A percentile compares a stretch with the other conserved stretches of the same genome.
These are phyloP conservation scores for Penicillium frequentans DNA, from an alignment of 2,329 filamentous ascomycete species.

Conservation along the genomic window DNA sequence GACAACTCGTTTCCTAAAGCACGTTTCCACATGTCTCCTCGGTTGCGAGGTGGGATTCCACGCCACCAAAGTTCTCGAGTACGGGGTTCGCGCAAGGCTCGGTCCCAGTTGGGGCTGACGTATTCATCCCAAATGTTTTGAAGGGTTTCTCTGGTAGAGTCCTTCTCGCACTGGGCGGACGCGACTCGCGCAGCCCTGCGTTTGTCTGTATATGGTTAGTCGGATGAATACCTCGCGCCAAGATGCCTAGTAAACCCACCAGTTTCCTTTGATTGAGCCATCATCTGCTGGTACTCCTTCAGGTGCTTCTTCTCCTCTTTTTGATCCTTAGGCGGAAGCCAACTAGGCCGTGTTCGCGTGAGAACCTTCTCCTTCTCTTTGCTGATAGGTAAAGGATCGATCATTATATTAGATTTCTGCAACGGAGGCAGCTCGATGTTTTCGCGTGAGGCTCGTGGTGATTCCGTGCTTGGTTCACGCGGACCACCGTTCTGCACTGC, in stretches of 20 bases:
- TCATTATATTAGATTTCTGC: slow-evolving; percentile 63
- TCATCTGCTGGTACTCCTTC: slow-evolving; percentile 67
- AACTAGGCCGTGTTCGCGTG: slow-evolving; percentile 66
- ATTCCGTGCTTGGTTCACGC: slow-evolving; percentile 39
- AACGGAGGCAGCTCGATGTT: slow-evolving; percentile 57
- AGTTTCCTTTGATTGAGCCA: slow-evolving; percentile 60
- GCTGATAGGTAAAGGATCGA: slow-evolving; percentile 66
- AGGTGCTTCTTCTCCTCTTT: slow-evolving; percentile 89
- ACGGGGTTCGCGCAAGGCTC: slow-evolving; percentile 53
- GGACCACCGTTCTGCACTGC: slow-evolving; percentile 47
- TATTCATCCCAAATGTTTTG: slow-evolving; percentile 63
- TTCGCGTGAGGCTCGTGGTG: slow-evolving; percentile 36
- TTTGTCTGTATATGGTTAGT: slow-evolving; percentile 43
- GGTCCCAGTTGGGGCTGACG: slow-evolving; percentile 60
- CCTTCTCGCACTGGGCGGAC: slow-evolving; percentile 49
- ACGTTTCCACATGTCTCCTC: slow-evolving; percentile 59
- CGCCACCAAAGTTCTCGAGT: slow-evolving; percentile 66
- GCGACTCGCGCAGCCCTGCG: slow-evolving; percentile 50
- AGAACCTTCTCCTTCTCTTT: slow-evolving; percentile 66
- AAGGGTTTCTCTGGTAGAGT: slow-evolving; percentile 53
- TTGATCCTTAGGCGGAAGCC: slow-evolving; percentile 70
- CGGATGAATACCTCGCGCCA: not conserved
- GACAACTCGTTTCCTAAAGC: slow-evolving; percentile 63
- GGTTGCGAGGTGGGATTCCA: slow-evolving; percentile 57
- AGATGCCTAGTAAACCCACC: slow-evolving; percentile 37